Conservation (phyloP, 345 rosid species). For the Dipteronia sinensis region DNA sequence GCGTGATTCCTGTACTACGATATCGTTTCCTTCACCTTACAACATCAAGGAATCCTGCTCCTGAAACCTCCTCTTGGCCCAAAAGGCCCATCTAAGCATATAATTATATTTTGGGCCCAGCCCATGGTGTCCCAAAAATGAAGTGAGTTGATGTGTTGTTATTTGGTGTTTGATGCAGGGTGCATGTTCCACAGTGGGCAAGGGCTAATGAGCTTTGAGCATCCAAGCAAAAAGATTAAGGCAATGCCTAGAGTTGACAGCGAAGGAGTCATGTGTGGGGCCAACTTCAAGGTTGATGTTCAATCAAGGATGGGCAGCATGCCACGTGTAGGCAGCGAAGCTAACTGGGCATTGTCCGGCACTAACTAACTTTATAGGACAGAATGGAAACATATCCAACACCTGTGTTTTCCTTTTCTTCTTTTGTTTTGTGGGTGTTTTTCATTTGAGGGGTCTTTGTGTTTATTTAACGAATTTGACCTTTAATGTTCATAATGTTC, state of each 20-base stretch:
- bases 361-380: too few species aligned
- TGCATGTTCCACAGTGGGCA: conserved; percentile 68
- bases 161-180: conserved; percentile 26
- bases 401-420: too few species aligned
- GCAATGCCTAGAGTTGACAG: conserved; percentile 77
- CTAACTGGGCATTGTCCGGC: conserved; percentile 67
- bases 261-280: conserved; percentile 74
- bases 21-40: too few species aligned
- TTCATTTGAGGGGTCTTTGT: not conserved
- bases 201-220: conserved; percentile 69
- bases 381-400: too few species aligned
- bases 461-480: not conserved
- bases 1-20: too few species aligned
- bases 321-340: conserved; percentile 80
- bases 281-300: conserved; percentile 65
- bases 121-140: not conserved
- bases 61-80: not conserved
- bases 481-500: not conserved
- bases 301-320: conserved; percentile 42
- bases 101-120: too few species aligned
- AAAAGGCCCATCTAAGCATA: not conserved
- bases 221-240: conserved; percentile 53
- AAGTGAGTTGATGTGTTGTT: not conserved
- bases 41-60: accelerated
- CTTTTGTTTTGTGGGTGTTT: not conserved